Evolutionary conservation across 1,284 basidiomycete genomes (phyloP).

Genomic region (Puccinia novopanici): DNA sequence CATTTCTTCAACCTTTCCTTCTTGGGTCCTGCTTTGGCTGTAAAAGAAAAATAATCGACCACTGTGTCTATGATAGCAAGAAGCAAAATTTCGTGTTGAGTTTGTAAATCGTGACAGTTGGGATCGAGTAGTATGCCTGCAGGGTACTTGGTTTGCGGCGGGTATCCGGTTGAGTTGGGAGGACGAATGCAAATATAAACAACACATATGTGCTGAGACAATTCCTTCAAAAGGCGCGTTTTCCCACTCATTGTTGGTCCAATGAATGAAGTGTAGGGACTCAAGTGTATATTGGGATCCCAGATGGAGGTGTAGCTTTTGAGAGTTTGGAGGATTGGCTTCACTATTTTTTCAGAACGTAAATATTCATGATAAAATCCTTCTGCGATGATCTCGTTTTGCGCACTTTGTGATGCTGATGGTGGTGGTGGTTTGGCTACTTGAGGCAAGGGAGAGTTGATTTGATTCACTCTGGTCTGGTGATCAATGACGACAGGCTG

Average conservation of each 20-base stretch:
- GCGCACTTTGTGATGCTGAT: no score
- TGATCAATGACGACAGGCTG: no score
- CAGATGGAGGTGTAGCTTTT: no score
- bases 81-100: neutral
- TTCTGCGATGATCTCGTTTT: no score
- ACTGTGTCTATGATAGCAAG: neutral
- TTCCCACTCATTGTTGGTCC: neutral
- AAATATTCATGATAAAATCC: no score
- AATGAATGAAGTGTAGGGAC: constrained; percentile 2
- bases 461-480: no score
- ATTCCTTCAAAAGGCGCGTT: neutral
- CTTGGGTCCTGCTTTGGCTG: neutral
- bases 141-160: neutral
- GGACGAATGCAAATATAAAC: neutral
- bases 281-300: no score
- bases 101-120: neutral
- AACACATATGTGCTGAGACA: neutral
- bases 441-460: no score
- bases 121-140: neutral
- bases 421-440: no score
- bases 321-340: neutral
- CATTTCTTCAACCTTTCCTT: neutral
- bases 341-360: no score
- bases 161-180: neutral
- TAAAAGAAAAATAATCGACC: neutral